Conservation (phyloP, 2,329 filamentous ascomycete genomes). For the Chaetomiaceae sp. region DNA sequence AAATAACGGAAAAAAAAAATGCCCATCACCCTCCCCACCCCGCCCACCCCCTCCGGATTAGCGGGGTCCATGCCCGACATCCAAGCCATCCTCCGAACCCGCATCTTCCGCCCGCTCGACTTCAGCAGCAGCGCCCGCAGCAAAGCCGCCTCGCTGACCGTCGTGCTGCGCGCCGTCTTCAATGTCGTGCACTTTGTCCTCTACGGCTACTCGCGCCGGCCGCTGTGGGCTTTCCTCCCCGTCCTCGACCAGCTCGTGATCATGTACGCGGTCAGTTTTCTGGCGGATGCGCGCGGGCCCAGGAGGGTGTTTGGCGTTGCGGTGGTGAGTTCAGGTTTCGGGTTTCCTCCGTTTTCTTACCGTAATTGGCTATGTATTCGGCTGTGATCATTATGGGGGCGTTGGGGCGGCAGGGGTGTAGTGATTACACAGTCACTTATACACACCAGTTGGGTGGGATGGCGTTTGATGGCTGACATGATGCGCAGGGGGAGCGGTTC, state of each 20-base stretch:
- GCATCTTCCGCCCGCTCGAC: conserved; percentile 2
- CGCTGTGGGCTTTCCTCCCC: neutral
- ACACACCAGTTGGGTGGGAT: too few relatives aligned
- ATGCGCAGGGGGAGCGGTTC: neutral
- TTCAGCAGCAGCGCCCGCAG: neutral
- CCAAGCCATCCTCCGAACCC: neutral
- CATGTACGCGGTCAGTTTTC: neutral
- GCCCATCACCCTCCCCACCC: conserved; percentile 3
- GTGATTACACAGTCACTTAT: too few relatives aligned
- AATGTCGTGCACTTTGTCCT: neutral
- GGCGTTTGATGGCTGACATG: neutral
- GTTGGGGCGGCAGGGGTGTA: too few relatives aligned
- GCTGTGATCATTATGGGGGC: too few relatives aligned
- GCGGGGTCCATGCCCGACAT: neutral
- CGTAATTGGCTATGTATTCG: too few relatives aligned
- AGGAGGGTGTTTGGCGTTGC: neutral
- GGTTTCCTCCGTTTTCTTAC: neutral
- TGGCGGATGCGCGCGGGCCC: neutral
- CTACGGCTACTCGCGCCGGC: neutral
- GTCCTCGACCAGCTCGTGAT: conserved; percentile 8
- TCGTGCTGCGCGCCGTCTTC: neutral
- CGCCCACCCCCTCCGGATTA: neutral
- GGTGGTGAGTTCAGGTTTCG: neutral
- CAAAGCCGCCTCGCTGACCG: neutral
- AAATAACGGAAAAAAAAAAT: too few relatives aligned